These are phyloP conservation scores for Candida broadrunensis DNA, from an alignment of 805 yeast species.

Conservation along the genomic window DNA sequence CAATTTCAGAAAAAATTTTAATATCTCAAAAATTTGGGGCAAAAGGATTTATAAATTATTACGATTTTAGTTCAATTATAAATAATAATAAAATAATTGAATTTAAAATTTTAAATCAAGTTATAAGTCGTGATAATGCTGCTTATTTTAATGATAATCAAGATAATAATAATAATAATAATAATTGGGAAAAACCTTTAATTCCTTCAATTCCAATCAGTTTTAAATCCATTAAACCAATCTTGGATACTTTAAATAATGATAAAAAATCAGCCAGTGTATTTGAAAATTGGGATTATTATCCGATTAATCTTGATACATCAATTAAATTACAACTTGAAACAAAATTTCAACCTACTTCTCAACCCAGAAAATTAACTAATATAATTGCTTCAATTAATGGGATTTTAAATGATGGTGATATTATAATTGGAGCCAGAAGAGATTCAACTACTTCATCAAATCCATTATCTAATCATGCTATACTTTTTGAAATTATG, in stretches of 20 bases:
- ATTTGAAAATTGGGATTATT: slow-evolving; percentile 21
- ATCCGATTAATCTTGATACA: slow-evolving; percentile 15
- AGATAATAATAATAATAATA: slow-evolving; percentile 1
- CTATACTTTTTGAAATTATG: slow-evolving; percentile 36
- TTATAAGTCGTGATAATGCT: slow-evolving; percentile 19
- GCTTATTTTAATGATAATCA: slow-evolving; percentile 1
- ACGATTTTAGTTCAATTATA: slow-evolving; percentile 5
- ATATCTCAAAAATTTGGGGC: slow-evolving; percentile 25
- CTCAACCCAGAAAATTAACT: slow-evolving; percentile 14
- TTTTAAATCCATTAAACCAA: slow-evolving; percentile 20
- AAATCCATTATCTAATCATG: slow-evolving; percentile 39
- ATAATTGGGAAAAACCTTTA: slow-evolving; percentile 2
- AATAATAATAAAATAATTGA: slow-evolving; percentile 9
- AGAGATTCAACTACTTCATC: slow-evolving; percentile 36
- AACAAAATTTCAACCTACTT: not conserved
- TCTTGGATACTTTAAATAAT: slow-evolving; percentile 18
- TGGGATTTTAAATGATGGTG: slow-evolving; percentile 40
- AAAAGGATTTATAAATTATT: slow-evolving; percentile 21
- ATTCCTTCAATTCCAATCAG: slow-evolving; percentile 29
- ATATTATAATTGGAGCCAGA: slow-evolving; percentile 36
- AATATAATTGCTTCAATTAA: slow-evolving; percentile 31
- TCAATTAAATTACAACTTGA: slow-evolving; percentile 13
- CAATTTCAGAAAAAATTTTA: slow-evolving; percentile 20
- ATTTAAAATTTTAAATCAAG: slow-evolving; percentile 5
- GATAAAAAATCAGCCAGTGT: slow-evolving; percentile 2